Evolutionary conservation across 2,329 filamentous ascomycete species (phyloP).

Genomic region (Fusarium chaquense): DNA sequence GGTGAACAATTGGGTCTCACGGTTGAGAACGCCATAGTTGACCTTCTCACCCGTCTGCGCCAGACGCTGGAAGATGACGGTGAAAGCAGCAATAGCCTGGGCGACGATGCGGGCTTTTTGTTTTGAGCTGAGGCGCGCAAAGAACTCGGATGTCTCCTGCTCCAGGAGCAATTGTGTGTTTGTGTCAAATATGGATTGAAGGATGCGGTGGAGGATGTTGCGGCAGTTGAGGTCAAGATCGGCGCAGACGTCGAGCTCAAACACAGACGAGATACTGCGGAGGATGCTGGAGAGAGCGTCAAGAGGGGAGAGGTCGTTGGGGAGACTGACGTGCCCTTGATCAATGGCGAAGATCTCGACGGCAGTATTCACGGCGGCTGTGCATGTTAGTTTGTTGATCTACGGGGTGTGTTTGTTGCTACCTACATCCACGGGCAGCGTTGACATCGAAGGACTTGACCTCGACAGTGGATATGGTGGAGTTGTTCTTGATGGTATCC

Average conservation of each 20-base stretch:
- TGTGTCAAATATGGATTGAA: constrained; percentile 48
- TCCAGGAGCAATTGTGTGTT: constrained; percentile 45
- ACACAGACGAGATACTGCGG: constrained; percentile 39
- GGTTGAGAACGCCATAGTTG: constrained; percentile 44
- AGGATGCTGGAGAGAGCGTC: constrained; percentile 43
- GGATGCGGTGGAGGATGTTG: constrained; percentile 44
- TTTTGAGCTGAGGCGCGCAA: constrained; percentile 40
- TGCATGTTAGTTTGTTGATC: constrained; percentile 23
- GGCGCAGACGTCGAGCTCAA: constrained; percentile 41
- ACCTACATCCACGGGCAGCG: constrained; percentile 32
- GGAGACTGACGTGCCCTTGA: constrained; percentile 42
- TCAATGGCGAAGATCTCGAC: constrained; percentile 42
- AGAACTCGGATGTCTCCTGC: constrained; percentile 46
- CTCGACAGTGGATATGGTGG: constrained; percentile 35
- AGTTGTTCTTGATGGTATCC: constrained; percentile 42
- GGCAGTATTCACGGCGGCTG: constrained; percentile 43
- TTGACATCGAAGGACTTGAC: constrained; percentile 27
- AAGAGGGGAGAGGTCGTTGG: constrained; percentile 43
- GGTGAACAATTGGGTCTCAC: constrained; percentile 45
- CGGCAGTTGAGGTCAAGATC: constrained; percentile 45
- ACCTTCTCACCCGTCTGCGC: constrained; percentile 42
- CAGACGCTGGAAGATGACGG: constrained; percentile 44
- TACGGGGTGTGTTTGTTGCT: not conserved
- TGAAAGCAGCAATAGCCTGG: constrained; percentile 45
- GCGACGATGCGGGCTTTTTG: constrained; percentile 45